Conservation (phyloP, 2,329 filamentous ascomycete species). For the Diatrype stigma region DNA sequence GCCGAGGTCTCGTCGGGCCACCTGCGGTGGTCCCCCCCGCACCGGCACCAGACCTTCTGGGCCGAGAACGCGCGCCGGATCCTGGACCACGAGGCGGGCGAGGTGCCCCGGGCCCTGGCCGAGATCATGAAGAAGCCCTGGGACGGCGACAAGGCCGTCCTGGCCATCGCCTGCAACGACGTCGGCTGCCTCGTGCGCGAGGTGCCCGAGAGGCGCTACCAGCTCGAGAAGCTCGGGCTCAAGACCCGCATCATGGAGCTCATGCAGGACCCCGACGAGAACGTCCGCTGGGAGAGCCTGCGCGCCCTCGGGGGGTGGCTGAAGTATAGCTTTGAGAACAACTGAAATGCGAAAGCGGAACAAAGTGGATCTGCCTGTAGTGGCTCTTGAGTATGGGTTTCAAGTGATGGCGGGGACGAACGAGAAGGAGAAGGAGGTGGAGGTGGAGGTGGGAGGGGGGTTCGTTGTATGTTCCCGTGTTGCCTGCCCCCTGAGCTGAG, state of each 20-base stretch:
- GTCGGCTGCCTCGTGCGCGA: slow-evolving; percentile 85
- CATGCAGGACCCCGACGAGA: slow-evolving; percentile 86
- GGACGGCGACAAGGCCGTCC: slow-evolving; percentile 79
- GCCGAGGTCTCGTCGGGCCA: slow-evolving; percentile 83
- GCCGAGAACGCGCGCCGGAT: slow-evolving; percentile 85
- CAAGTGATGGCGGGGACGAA: no score
- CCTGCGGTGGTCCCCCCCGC: slow-evolving; percentile 87
- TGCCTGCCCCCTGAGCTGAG: no score
- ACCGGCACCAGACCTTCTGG: slow-evolving; percentile 85
- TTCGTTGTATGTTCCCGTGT: no score
- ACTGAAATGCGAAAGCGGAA: no score
- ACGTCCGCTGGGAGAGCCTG: slow-evolving; percentile 88
- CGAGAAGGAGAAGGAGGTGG: no score
- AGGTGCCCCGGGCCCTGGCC: slow-evolving; percentile 74
- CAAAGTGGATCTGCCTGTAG: no score
- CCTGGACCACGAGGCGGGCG: slow-evolving; percentile 75
- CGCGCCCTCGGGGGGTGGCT: slow-evolving; percentile 68
- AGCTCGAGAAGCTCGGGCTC: slow-evolving; percentile 77
- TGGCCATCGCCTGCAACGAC: slow-evolving; percentile 91
- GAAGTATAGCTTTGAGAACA: slow-evolving; percentile 58
- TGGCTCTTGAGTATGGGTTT: no score
- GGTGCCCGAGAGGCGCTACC: slow-evolving; percentile 75
- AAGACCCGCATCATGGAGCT: slow-evolving; percentile 90
- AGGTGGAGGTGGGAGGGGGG: no score
- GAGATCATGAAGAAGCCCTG: slow-evolving; percentile 73